Evolutionary conservation across 768 basidiomycete genomes (phyloP), one percentile per base, ranked within the genome.

Genomic region (Pleurotus platypus): DNA sequence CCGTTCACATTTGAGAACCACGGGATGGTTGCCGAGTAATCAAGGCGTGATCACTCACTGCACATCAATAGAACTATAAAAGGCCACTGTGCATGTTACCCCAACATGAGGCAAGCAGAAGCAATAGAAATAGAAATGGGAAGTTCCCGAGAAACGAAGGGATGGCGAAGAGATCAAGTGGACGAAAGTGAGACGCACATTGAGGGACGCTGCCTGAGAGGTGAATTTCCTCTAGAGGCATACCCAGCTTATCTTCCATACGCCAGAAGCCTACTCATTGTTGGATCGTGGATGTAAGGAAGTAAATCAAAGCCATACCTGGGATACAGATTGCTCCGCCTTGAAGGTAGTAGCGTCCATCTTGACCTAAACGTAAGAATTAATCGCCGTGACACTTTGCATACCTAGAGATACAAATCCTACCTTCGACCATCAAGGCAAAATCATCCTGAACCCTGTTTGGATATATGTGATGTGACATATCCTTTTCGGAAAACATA

Each of bases 271-370:
- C 90, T 88, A 63, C 42, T 35, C 59, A 43, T 59, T 56, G 58
- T 5, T 24, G 59, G 3, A 38, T 18, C 50, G 49, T 7, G 24
- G 18, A 24, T 39, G 46, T 15, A n/a, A 16, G 42, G 11, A 15
- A 49, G 49, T 56, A 45, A 46, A 63, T 60, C 61, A 58, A 58
- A 58, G 46, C 66, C 77, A 60, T 48, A 83, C 86, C 89, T 60
- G 86, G 72, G 15, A 86, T 75, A 58, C 80, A 79, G 61, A 90
- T 83, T 0, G 82, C 84, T 6, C 89, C 90, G 42, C 82, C 86
- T 65, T 89, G 89, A 62, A 92, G 83, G 66, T 89, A 86, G 61
- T 89, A 87, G 58, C 75, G 75, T 42, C 89, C 87, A 56, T 92
- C 86, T 18, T 73, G 67, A 51, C 86, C 86, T 85, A 65, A 58